These are phyloP conservation scores for Globisporangium alternatum DNA, from an alignment of 352 stramenopile genomes.

Conservation along the genomic window DNA sequence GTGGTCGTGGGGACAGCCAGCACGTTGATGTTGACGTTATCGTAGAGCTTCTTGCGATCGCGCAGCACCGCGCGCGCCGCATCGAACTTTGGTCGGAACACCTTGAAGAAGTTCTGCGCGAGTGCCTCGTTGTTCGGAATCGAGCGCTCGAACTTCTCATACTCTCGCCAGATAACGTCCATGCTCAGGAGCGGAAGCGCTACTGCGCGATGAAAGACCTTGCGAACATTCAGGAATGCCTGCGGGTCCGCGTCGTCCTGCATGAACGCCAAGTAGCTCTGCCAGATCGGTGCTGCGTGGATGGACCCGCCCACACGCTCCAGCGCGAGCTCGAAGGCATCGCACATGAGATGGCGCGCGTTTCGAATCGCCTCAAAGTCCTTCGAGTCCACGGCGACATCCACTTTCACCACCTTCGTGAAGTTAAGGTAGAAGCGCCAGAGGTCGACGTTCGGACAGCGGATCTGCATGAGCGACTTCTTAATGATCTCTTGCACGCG, in stretches of 20 bases:
- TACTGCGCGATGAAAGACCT: conserved; percentile 83
- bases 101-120: conserved; percentile 87
- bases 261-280: conserved; percentile 79
- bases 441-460: conserved; percentile 78
- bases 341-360: conserved; percentile 75
- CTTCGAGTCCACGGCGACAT: conserved; percentile 64
- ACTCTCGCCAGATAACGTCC: conserved; percentile 84
- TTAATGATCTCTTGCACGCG: conserved; percentile 87
- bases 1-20: conserved; percentile 49
- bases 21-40: conserved; percentile 69
- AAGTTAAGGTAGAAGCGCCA: conserved; percentile 89
- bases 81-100: conserved; percentile 84
- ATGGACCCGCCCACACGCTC: conserved; percentile 83
- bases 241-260: conserved; percentile 73
- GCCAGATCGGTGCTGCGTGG: conserved; percentile 74
- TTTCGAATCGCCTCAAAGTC: conserved; percentile 53
- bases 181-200: conserved; percentile 73
- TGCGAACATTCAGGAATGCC: conserved; percentile 74
- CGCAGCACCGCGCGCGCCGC: conserved; percentile 69
- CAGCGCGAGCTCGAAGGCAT: conserved; percentile 79
- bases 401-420: conserved; percentile 80
- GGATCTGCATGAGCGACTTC: conserved; percentile 84
- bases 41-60: conserved; percentile 84
- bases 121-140: conserved; percentile 89
- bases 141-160: conserved; percentile 85